Evolutionary conservation across 768 basidiomycete genomes (phyloP).

Genomic region (Psilocybe sp.): DNA sequence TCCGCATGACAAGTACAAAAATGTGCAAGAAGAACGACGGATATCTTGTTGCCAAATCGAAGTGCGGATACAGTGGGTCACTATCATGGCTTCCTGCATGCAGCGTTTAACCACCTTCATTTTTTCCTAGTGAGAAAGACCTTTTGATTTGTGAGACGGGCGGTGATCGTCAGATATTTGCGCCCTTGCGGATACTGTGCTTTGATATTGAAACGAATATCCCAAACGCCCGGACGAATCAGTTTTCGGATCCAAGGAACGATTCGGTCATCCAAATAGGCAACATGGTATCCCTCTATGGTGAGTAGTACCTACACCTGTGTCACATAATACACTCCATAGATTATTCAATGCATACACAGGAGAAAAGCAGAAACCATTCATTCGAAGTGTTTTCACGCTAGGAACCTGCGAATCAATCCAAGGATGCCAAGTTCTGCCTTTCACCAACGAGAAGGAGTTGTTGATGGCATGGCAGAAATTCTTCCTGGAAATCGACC

Average conservation of each 20-base stretch:
- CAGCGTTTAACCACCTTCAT: neutral
- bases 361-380: constrained; percentile 80
- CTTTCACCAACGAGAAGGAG: constrained; percentile 67
- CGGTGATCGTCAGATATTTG: constrained; percentile 80
- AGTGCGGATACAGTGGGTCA: constrained; percentile 59
- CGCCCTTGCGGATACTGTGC: constrained; percentile 86
- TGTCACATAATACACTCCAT: constrained; percentile 1
- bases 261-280: constrained; percentile 97
- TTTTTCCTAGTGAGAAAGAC: constrained; percentile 57
- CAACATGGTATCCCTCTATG: constrained; percentile 93
- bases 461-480: constrained; percentile 79
- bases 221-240: constrained; percentile 44
- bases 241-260: constrained; percentile 74
- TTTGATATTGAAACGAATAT: constrained; percentile 98
- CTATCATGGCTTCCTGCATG: neutral
- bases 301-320: constrained; percentile 31
- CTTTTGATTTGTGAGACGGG: constrained; percentile 85
- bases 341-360: neutral
- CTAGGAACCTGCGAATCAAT: constrained; percentile 88
- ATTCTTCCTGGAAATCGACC: constrained; percentile 85
- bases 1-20: constrained; percentile 66
- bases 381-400: constrained; percentile 91
- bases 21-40: constrained; percentile 48
- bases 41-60: constrained; percentile 86
- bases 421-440: constrained; percentile 85